Percentiles rank a stretch among this genome's conserved stretches.
These are phyloP conservation scores for Urochloa ruziziensis DNA, from an alignment of 176 grass and related monocot species.

Conservation along the genomic window DNA sequence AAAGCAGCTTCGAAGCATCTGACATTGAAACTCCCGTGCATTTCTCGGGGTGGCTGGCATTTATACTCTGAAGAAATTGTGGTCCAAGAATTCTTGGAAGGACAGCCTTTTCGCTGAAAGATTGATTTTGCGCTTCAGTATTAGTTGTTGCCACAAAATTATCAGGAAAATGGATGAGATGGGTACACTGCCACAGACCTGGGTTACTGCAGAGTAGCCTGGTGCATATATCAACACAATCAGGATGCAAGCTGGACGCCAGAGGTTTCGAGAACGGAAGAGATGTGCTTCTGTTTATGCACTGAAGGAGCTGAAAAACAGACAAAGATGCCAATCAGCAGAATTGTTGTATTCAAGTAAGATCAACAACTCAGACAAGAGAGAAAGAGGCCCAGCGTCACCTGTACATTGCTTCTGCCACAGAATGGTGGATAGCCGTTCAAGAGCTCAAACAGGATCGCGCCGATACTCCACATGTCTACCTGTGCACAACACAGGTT, in stretches of 20 bases:
- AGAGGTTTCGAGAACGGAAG: conserved; percentile 22
- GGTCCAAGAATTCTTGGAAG: conserved; percentile 40
- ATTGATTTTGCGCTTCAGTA: neutral
- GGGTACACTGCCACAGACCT: neutral
- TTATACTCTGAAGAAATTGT: conserved; percentile 18
- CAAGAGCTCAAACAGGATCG: conserved; percentile 55
- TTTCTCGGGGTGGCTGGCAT: neutral
- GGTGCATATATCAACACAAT: conserved; percentile 37
- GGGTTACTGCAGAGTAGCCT: conserved; percentile 32
- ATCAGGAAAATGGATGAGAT: neutral
- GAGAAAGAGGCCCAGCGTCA: neutral
- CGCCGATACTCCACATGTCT: conserved; percentile 64
- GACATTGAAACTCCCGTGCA: neutral
- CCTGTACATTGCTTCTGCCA: conserved; percentile 61
- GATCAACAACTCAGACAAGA: neutral
- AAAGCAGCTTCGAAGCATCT: neutral
- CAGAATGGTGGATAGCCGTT: conserved; percentile 56
- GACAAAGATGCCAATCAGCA: neutral
- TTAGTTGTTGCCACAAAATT: neutral
- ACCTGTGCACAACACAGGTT: conserved; percentile 31
- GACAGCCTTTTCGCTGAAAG: conserved; percentile 32
- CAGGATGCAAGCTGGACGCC: neutral
- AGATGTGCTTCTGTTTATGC: conserved; percentile 28
- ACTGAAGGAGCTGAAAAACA: conserved; percentile 30
- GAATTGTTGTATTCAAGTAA: neutral